phyloP scores from a whole-genome alignment of 345 rosid genomes.

The Eutrema japonicum region DNA sequence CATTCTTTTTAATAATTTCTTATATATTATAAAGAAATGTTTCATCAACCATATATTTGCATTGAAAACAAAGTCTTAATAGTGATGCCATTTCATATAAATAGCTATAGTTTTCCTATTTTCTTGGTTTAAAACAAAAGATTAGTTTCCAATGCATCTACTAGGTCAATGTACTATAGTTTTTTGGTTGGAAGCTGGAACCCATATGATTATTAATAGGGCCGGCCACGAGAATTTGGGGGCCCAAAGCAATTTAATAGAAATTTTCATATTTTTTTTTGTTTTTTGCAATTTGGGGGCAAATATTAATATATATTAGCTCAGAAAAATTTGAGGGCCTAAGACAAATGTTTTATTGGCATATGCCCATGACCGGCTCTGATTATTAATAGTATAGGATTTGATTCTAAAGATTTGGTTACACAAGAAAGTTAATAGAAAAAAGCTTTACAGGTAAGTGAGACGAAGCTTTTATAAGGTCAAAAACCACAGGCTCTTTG shows the following conservation, averaged over 20 bases:
- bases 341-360: no score
- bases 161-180: background rate
- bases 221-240: no score
- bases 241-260: no score
- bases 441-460: background rate
- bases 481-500: background rate
- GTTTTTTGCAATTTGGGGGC: no score
- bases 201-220: background rate
- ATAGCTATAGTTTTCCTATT: background rate
- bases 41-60: conserved; percentile 14
- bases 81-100: background rate
- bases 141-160: conserved; percentile 10
- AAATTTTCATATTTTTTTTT: no score
- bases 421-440: background rate
- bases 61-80: background rate
- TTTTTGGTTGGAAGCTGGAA: conserved; percentile 8
- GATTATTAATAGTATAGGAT: background rate
- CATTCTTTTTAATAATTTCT: background rate
- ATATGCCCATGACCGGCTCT: background rate
- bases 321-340: no score
- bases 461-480: conserved; percentile 6
- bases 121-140: background rate
- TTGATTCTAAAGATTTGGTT: background rate
- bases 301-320: no score
- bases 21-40: background rate